Evolutionary conservation across 768 basidiomycete genomes (phyloP).

Genomic region (Termitomyces sp.): DNA sequence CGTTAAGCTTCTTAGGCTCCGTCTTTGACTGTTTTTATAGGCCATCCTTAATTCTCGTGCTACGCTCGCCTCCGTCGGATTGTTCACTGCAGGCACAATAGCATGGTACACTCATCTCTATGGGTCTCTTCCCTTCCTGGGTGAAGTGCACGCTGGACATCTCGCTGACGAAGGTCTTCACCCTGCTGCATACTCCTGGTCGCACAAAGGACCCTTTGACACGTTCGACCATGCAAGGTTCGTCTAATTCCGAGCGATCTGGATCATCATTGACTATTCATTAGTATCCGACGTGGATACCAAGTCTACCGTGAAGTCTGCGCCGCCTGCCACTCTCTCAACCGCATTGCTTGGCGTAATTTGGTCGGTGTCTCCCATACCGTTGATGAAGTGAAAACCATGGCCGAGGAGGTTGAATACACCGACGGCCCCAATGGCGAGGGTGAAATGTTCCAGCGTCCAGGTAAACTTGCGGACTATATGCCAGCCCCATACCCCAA

Average conservation of each 20-base stretch:
- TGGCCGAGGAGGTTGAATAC: conserved; percentile 98
- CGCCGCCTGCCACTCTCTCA: conserved; percentile 96
- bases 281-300: conserved; percentile 91
- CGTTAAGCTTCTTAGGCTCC: not conserved
- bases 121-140: conserved; percentile 83
- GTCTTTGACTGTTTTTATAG: conserved; percentile 26
- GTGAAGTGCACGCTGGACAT: conserved; percentile 89
- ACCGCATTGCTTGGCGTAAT: conserved; percentile 99
- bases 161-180: conserved; percentile 94
- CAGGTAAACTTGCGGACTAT: conserved; percentile 98
- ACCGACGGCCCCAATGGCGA: conserved; percentile 90
- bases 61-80: conserved; percentile 68
- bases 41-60: conserved; percentile 64
- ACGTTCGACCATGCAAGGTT: conserved; percentile 97
- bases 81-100: conserved; percentile 80
- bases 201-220: conserved; percentile 82
- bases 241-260: conserved; percentile 22
- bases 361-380: conserved; percentile 97
- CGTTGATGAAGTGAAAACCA: conserved; percentile 77
- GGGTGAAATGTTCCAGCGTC: conserved; percentile 98
- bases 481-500: conserved; percentile 94
- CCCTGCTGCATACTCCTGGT: conserved; percentile 82
- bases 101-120: conserved; percentile 97
- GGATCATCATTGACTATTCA: conserved; percentile 7
- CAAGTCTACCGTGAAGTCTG: conserved; percentile 99